phyloP scores from a whole-genome alignment of 371 early-diverging fungal species.

The Massospora cicadina region DNA sequence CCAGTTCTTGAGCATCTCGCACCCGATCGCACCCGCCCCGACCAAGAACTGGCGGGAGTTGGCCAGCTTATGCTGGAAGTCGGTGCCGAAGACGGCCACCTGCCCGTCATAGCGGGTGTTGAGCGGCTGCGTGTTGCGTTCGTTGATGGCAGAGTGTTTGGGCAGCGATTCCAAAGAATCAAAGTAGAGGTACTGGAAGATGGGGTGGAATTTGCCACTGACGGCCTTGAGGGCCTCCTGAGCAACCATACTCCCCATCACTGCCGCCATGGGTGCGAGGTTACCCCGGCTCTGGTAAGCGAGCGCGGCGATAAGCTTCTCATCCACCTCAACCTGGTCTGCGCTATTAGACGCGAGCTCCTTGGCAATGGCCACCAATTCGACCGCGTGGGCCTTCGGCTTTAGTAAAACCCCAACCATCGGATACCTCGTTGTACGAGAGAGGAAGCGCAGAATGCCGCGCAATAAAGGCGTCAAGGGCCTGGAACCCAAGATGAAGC shows the following conservation, averaged over 20 bases:
- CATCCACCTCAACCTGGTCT: slow-evolving; percentile 35
- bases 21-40: slow-evolving; percentile 99
- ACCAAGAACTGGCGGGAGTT: slow-evolving; percentile 81
- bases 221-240: slow-evolving; percentile 97
- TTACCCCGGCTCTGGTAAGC: slow-evolving; percentile 78
- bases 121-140: slow-evolving; percentile 50
- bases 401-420: slow-evolving; percentile 16
- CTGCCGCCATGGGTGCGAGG: slow-evolving; percentile 92
- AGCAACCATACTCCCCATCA: slow-evolving; percentile 96
- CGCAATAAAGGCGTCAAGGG: slow-evolving; percentile 54
- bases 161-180: slow-evolving; percentile 94
- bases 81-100: slow-evolving; percentile 87
- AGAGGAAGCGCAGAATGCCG: slow-evolving; percentile 42
- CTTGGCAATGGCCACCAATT: slow-evolving; percentile 27
- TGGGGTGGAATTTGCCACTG: slow-evolving; percentile 94
- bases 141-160: slow-evolving; percentile 32
- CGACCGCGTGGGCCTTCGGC: slow-evolving; percentile 27
- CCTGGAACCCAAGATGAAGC: slow-evolving; percentile 86
- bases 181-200: slow-evolving; percentile 94
- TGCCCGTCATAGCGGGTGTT: slow-evolving; percentile 79
- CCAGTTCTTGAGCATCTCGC: slow-evolving; percentile 99
- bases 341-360: slow-evolving; percentile 24
- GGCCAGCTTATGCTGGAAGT: slow-evolving; percentile 74
- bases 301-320: slow-evolving; percentile 71
- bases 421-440: slow-evolving; percentile 34